A percentile compares a stretch with the other conserved stretches of the same genome.
These are phyloP conservation scores for Actinomucor elegans DNA, from an alignment of 371 early-diverging fungal genomes.

Conservation along the genomic window DNA sequence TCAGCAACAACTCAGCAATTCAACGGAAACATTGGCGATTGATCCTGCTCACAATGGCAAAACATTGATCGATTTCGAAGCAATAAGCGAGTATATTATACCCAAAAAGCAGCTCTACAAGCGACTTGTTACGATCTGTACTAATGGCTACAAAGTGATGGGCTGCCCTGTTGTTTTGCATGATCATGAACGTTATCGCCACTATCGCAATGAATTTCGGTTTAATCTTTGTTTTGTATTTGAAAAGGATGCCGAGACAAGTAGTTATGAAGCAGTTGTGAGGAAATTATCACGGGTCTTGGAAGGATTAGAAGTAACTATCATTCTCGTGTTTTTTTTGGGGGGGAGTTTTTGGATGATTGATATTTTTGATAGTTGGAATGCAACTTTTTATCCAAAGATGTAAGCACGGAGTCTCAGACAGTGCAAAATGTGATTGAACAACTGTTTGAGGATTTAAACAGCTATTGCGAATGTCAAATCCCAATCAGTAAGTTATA, in stretches of 20 bases:
- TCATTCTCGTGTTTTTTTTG: neutral
- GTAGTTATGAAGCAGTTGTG: conserved; percentile 80
- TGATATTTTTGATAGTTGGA: conserved; percentile 65
- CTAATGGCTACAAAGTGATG: conserved; percentile 72
- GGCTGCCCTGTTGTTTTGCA: conserved; percentile 78
- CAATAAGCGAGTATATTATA: conserved; percentile 87
- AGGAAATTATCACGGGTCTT: conserved; percentile 78
- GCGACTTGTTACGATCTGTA: conserved; percentile 75
- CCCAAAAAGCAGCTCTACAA: conserved; percentile 82
- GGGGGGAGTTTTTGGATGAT: neutral
- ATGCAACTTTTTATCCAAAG: conserved; percentile 68
- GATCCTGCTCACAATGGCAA: conserved; percentile 17
- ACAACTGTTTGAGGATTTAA: conserved; percentile 83
- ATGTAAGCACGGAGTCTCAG: conserved; percentile 28
- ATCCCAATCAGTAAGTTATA: conserved; percentile 75
- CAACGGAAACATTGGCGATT: neutral
- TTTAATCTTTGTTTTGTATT: conserved; percentile 93
- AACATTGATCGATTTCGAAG: conserved; percentile 76
- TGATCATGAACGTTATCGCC: conserved; percentile 66
- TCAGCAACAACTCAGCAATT: conserved; percentile 1
- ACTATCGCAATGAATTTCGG: conserved; percentile 73
- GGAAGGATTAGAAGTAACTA: conserved; percentile 68
- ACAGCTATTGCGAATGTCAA: conserved; percentile 84
- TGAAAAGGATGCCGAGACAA: conserved; percentile 71
- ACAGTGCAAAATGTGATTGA: conserved; percentile 79